phyloP scores from a whole-genome alignment of 805 yeast species.

The Cyberlindnera maclurae region DNA sequence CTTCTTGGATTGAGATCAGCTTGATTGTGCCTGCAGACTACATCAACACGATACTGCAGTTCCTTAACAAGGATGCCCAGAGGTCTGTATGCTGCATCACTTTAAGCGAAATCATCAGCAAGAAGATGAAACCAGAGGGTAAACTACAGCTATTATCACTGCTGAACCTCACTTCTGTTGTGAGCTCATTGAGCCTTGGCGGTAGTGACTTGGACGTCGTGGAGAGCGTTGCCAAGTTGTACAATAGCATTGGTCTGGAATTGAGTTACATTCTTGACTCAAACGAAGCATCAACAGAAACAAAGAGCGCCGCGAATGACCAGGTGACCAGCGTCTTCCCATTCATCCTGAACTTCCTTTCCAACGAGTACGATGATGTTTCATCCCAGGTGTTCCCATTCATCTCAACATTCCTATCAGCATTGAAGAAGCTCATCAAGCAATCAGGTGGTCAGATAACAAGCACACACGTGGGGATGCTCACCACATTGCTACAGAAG shows the following conservation, averaged over 20 bases:
- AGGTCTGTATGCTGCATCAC: constrained; percentile 31
- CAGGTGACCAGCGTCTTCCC: constrained; percentile 66
- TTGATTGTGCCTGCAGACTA: constrained; percentile 21
- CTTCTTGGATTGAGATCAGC: constrained; percentile 66
- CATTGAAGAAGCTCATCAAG: constrained; percentile 51
- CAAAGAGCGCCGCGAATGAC: constrained; percentile 34
- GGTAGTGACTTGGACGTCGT: constrained; percentile 58
- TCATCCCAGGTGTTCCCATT: constrained; percentile 78
- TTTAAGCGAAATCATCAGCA: constrained; percentile 57
- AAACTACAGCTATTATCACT: constrained; percentile 58
- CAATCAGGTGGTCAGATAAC: constrained; percentile 32
- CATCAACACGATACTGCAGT: constrained; percentile 45
- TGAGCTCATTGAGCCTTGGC: constrained; percentile 33
- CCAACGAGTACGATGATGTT: constrained; percentile 84
- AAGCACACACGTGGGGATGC: constrained; percentile 39
- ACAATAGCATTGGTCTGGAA: constrained; percentile 71
- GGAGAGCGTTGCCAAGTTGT: constrained; percentile 68
- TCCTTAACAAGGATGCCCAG: constrained; percentile 35
- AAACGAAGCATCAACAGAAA: constrained; percentile 34
- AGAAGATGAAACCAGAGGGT: constrained; percentile 70
- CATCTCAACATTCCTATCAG: constrained; percentile 63
- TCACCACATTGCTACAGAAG: constrained; percentile 59
- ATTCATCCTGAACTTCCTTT: constrained; percentile 57
- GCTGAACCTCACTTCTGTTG: constrained; percentile 55
- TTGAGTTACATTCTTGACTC: constrained; percentile 60